These are phyloP conservation scores for Borealophlyctis nickersoniae DNA, from an alignment of 192 early-diverging fungal species.

Conservation along the genomic window DNA sequence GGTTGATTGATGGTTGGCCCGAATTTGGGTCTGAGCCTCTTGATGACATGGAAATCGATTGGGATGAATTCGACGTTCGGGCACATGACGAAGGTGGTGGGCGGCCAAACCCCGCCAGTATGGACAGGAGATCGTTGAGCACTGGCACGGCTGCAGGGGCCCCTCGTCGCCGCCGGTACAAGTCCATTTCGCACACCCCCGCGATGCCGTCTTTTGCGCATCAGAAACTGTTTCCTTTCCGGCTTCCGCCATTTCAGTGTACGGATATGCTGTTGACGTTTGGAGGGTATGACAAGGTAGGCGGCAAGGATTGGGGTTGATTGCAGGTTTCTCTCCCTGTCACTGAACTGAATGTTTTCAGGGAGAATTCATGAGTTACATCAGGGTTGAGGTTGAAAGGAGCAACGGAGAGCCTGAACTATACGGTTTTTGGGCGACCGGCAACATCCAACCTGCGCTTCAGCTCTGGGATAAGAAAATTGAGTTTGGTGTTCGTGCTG, in stretches of 20 bases:
- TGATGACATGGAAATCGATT: conserved; percentile 43
- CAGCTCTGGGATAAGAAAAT: conserved; percentile 45
- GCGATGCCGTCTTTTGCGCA: neutral
- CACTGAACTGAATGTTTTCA: conserved; percentile 18
- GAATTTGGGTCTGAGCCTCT: conserved; percentile 15
- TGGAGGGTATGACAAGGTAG: conserved; percentile 40
- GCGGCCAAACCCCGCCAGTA: neutral
- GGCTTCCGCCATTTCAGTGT: conserved; percentile 35
- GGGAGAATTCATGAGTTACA: conserved; percentile 29
- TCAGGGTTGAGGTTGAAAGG: conserved; percentile 41
- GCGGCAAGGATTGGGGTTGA: too few relatives aligned
- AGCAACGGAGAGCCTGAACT: conserved; percentile 37
- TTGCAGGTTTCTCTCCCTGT: too few relatives aligned
- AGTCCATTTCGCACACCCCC: conserved; percentile 21
- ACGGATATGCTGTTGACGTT: conserved; percentile 27
- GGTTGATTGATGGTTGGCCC: too few relatives aligned
- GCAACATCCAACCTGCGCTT: conserved; percentile 47
- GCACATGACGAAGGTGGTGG: conserved; percentile 21
- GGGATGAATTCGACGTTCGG: conserved; percentile 51
- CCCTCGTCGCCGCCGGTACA: conserved; percentile 16
- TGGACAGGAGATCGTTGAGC: conserved; percentile 13
- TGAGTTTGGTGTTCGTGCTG: conserved; percentile 51
- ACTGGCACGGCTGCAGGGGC: neutral
- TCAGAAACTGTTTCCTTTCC: conserved; percentile 40
- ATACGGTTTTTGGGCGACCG: conserved; percentile 38